Conservation (phyloP, 352 stramenopile species). For the Detonula confervacea region DNA sequence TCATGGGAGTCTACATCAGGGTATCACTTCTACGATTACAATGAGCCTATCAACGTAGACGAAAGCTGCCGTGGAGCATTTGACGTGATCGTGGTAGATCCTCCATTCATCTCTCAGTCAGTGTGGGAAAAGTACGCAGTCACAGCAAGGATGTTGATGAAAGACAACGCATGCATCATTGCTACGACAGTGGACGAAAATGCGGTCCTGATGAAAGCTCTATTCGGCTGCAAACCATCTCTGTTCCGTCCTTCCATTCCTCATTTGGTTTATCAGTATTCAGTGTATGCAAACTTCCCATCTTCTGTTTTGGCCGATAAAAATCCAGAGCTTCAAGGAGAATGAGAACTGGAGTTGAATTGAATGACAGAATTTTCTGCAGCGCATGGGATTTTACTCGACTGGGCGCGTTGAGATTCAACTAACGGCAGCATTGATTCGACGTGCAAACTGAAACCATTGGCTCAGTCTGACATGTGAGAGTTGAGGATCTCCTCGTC, state of each 20-base stretch:
- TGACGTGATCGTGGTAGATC: constrained; percentile 93
- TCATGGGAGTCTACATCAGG: constrained; percentile 84
- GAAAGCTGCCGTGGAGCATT: constrained; percentile 82
- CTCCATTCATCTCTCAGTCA: constrained; percentile 93
- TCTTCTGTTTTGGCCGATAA: constrained; percentile 18
- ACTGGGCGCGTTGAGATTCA: too few species aligned
- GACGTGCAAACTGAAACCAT: too few species aligned
- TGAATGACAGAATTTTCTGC: too few species aligned
- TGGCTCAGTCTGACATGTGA: too few species aligned
- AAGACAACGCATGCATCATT: constrained; percentile 84
- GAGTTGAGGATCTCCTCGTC: too few species aligned
- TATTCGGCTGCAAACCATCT: constrained; percentile 86
- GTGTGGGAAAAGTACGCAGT: constrained; percentile 91
- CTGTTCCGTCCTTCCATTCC: constrained; percentile 91
- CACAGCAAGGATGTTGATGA: constrained; percentile 83
- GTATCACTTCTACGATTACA: constrained; percentile 92
- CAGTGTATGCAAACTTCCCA: constrained; percentile 90
- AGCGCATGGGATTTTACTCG: too few species aligned
- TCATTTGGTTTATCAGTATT: constrained; percentile 95
- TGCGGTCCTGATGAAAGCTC: constrained; percentile 85
- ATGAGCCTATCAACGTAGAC: constrained; percentile 85
- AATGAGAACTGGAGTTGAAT: too few species aligned
- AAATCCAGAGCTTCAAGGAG: constrained; percentile 40
- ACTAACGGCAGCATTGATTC: too few species aligned
- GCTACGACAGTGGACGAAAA: constrained; percentile 93